Evolutionary conservation across 306 rosid species (phyloP), one percentile per base, ranked within the genome.

Genomic region (Abrus precatorius): DNA sequence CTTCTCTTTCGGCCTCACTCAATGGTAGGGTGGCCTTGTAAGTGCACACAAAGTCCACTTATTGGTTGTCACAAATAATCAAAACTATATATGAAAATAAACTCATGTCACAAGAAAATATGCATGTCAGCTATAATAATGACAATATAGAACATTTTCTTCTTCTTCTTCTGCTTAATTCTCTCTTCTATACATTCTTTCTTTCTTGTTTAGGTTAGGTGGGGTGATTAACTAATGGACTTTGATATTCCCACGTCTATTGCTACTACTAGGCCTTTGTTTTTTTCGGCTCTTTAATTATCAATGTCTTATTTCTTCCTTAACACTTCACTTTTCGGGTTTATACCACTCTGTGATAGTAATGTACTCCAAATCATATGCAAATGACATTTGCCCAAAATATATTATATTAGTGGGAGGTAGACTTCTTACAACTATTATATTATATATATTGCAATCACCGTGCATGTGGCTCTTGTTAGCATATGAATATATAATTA

Each of bases 1-100:
- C 65, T 80, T 80, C 84, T 69, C 81, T 69, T 75, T 80, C 47
- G 70, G 59, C 75, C 78, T 84, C 55, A 27, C 29, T 63, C 12
- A 80, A 34, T 44, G 27, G 13, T 80, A 79, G 82, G 43, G 70
- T 80, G 70, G 63, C 65, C 55, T 84, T 70, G 64, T 40, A 34
- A 68, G 68, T 78, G 76, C n/a, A 32, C 48, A 61, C 34, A 41
- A 80, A 74, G 32, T 75, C 71, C 81, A 59, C 81, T 74, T 82
- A 40, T 65, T 82, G 20, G 33, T 29, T 70, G 9, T 7, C 34
- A 67, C 72, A 52, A 66, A 47, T 47, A 61, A 40, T 12, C 20
- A 9, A 6, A 27, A 30, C 34, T 29, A 56, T 30, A 3, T 20
- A 20, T 20, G 20, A 20, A 20, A 20, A 20, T 20, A 20, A 20